Base-by-base conservation (phyloP, 2,329 filamentous ascomycete species). In the Coniella lustricola region DNA sequence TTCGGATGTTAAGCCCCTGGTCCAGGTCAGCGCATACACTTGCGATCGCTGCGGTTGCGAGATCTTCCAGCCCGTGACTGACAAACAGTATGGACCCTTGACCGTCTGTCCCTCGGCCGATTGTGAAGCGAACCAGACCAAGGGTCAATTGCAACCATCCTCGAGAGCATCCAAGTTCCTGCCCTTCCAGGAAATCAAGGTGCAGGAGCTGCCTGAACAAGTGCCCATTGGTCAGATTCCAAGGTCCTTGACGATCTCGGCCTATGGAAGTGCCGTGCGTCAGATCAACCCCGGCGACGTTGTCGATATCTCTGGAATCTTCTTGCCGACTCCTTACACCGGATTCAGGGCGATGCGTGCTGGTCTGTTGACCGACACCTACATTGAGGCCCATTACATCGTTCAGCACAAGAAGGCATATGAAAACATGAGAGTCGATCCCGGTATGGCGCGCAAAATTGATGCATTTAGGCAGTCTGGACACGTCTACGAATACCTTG, bases 201-300 rank as follows among this genome's bases (percentile, higher is more conserved):
- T 98, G 49, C 93, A 98, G 68, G 93, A 98, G 65, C 88, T 97
- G 82, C 90, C 93, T n/a, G 93, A 98, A 64, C 93, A 98, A 66
- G 93, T 98, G 0, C 93, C 93, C 7, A 94, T 98, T 55, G 93
- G 93, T 44, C 93, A 98, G 64, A 98, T 98, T 59, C 93, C 93
- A 29, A 82, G 93, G 51, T 89, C 89, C 49, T 72, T 98, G 54
- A 97, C 91, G 0, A 73, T 98, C 18, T 80, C 95, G 60, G 95
- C 90, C 67, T 85, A 94, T 62, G 93, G 93, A 52, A 87, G 82
- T 52, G 76, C 95, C 12, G 89, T 91, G 25, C 79, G 93, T 51
- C 83, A 88, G 59, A 80, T 97, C 61, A 97, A 88, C 63, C 93
- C 93, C 2, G 93, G 93, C 55, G 93, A 98, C 66, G 83, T 96